Base-by-base conservation (phyloP, 2,329 filamentous ascomycete genomes). In the Juglanconis juglandina region DNA sequence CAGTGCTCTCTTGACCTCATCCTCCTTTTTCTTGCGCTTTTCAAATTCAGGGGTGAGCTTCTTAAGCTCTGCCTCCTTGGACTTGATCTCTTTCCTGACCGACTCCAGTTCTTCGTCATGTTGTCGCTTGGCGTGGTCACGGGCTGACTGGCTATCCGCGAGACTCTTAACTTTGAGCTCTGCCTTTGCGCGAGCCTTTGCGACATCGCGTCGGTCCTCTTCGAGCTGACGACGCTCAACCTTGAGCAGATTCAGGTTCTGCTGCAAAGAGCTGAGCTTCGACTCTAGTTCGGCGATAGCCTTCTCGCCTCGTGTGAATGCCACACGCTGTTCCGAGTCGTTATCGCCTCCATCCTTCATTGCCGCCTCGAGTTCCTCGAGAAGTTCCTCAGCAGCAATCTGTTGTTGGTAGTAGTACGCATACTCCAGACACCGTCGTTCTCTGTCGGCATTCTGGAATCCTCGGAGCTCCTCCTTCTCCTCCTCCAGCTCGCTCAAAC, bases 391-490 rank as follows among this genome's bases (percentile, higher is more conserved):
- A 41, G 96, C 87, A 30, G 90, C 88, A 17, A 88, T 84, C 71
- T 98, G 92, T 69, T 97, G 92, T 63, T 91, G 88, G 67, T 95
- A 88, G 74, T 96, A 92, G 68, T 96, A 93, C 0, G 93, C 95
- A 71, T 98, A 98, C 73, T 98, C 92, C 50, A 99, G 81, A 72
- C 93, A 97, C 65, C 93, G 84, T 61, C 92, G 87, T 74, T 99
- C 93, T 60, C 90, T 87, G 68, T 99, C 95, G 72, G 96, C 96
- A 63, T 96, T 92, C 73, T 98, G 95, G 71, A 93, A 99, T 7
- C 88, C 92, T 50, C 92, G 87, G 44, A 99, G 81, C 74, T 99
- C 96, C 70, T 97, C 92, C 73, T 98, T 98, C 75, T 99, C 95
- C 72, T 96, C 93, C 73, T 99, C 95, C 0, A 99, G 81, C 74